Evolutionary conservation across 1,284 basidiomycete genomes (phyloP), one percentile per base, ranked within the genome.

Genomic region (Trametes polyzona): DNA sequence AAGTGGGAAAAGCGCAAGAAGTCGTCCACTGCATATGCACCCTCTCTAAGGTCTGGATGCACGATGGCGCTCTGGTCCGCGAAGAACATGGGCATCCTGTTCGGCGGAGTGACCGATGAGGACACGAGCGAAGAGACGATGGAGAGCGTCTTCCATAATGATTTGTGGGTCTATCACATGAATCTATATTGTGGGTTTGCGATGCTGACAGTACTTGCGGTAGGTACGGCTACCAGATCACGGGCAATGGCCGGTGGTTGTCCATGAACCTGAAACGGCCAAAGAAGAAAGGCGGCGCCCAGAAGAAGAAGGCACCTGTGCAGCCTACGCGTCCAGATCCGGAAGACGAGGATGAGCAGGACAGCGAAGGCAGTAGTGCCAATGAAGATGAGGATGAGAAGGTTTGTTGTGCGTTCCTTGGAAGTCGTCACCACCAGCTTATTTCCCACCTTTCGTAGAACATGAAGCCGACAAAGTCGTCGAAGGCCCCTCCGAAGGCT

Each of bases 41-140:
- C 91, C 0, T 78, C 83, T 0, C 70, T 87, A 2, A 83, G 92
- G 1, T 91, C 87, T 0, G 93, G 93, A 1, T 92, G 89, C 64
- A 94, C 92, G 2, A 95, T 95, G 93, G 76, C 90, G 0, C 71
- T 89, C 0, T 96, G 93, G 94, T 64, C 74, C 11, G 71, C 81
- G 12, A 86, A 82, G 63, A 79, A 76, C 24, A 89, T 86, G 67
- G 94, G 93, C 1, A 78, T 97, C 1, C 73, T 96, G 47, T 98
- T 97, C 67, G 95, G 95, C 12, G 95, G 95, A 5, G 95, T 97
- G 0, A 90, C 88, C 6, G 95, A 98, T 66, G 90, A 94, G 58
- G 95, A 97, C 67, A 87, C 81, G 26, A 83, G 84, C 57, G 95
- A 97, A 70, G 95, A 97, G 69, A 88, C 84, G 1, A 73, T 98